Evolutionary conservation across 441 rosid genomes (phyloP), one percentile per base, ranked within the genome.

Genomic region (Gossypium schwendimanii): DNA sequence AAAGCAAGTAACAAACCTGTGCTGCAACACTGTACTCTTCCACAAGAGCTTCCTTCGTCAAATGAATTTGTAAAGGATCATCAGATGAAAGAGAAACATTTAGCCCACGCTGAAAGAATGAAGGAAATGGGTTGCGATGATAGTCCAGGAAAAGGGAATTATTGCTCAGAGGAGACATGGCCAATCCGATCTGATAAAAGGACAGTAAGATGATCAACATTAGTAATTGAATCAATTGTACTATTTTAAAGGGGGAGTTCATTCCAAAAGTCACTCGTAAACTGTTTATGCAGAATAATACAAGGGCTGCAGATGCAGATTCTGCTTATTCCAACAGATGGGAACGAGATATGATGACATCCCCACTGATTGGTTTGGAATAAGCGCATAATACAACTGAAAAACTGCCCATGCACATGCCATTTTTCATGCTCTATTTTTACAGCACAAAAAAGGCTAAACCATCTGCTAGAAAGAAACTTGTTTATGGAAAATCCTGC

Each of bases 11-110:
- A 54, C 79, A 59, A 57, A 89, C 91, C 79, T 87, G 84, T 50
- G 99, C 99, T 79, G 99, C 98, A 69, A 95, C 92, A 83, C 98
- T 95, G 73, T 93, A 95, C 79, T 95, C 99, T 81, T 95, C 99
- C 70, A 95, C 98, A 54, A 86, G 79, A 2, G 95, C 73, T 78
- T 89, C 92, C 81, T 88, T 86, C 3, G 95, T 89, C 60, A 88
- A 84, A 72, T 89, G 95, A 73, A 89, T 89, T 81, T 88, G 95
- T 80, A 88, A 78, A 3, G 92, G 95, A 77, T 89, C 91, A 50
- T 89, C 95, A n/a, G 86, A 77, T n/a, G 95, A 89, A 50, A 89
- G 89, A 1, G 94, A 89, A 72, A 86, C 98, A 84, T 95, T 95
- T 70, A 95, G 91, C 33, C 98, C 99, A 26, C 98, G 90, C 55